Evolutionary conservation across 495 filamentous ascomycete species (phyloP), one percentile per base, ranked within the genome.

Genomic region (Amniculicola lignicola): DNA sequence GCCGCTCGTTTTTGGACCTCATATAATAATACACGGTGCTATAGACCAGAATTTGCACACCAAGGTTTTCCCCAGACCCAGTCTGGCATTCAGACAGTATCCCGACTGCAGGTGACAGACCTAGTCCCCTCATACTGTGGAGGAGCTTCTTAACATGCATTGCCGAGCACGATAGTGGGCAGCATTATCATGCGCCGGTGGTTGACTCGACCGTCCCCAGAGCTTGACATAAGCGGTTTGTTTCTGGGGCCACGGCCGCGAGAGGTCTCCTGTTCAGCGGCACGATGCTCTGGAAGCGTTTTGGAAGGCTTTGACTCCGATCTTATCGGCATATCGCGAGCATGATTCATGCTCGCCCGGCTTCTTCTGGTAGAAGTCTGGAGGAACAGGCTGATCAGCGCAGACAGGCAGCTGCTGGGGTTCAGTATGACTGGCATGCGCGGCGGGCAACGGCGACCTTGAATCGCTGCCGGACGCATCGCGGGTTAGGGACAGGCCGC

Each of bases 381-480:
- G 61, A 56, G 31, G 39, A 54, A 56, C 33, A 61, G 58, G 33
- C 31, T 21, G 61, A 64, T 64, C 55, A 51, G 39, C 60, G 37
- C 49, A 59, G 55, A 51, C 61, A 40, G 54, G 40, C 48, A 36
- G 31, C 51, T 39, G 24, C 53, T 50, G 54, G 54, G 59, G 44
- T 55, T 39, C 59, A 50, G 60, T 39, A 64, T 64, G 61, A 64
- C 61, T 24, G 46, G 50, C 61, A 64, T 47, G 45, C n/a, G 60
- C 59, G 60, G 60, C 61, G 61, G 50, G 41, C 56, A 54, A 47
- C 43, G 42, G 54, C 31, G 38, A 18, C 27, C 16, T 6, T 41
- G 54, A 37, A 33, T 49, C 53, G 56, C 40, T 27, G 55, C 25
- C 40, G 18, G 37, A n/a, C 16, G 36, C 46, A 27, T 48, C 37